These are phyloP conservation scores for Arachis stenosperma DNA, from an alignment of 306 rosid species.

Conservation along the genomic window DNA sequence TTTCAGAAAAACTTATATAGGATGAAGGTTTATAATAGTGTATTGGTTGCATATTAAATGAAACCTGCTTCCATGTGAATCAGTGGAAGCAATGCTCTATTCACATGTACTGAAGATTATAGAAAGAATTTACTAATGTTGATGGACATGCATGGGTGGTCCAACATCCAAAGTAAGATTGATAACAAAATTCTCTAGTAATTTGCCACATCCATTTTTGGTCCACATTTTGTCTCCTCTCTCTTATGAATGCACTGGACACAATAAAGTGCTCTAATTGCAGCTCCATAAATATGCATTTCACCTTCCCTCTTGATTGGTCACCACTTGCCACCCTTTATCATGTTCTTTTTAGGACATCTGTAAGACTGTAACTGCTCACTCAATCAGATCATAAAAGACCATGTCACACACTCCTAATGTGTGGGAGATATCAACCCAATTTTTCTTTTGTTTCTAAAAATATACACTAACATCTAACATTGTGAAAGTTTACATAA, in stretches of 20 bases:
- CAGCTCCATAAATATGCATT: constrained; percentile 32
- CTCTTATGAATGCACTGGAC: constrained; percentile 21
- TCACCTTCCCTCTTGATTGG: constrained; percentile 19
- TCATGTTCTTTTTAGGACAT: no score
- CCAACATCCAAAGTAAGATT: constrained; percentile 36
- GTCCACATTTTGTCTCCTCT: no score
- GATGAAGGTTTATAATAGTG: constrained; percentile 3
- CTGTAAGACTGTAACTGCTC: no score
- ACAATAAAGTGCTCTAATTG: constrained; percentile 37
- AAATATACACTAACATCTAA: no score
- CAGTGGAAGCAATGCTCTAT: constrained; percentile 15
- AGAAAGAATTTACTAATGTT: not conserved
- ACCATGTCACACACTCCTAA: no score
- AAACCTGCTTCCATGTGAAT: constrained; percentile 7
- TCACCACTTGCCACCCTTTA: not conserved
- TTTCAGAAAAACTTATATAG: no score
- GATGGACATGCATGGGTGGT: not conserved
- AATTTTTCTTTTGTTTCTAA: no score
- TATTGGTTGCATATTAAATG: constrained; percentile 38
- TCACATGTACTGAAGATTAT: constrained; percentile 36
- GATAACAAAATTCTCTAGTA: constrained; percentile 32
- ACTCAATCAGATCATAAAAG: no score
- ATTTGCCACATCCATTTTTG: constrained; percentile 36
- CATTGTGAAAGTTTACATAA: no score
- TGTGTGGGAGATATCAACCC: no score